Percentiles rank a stretch among this genome's conserved stretches.
Evolutionary conservation across 2,329 filamentous ascomycete species (phyloP).

Genomic region (Pseudogymnoascus sp.): DNA sequence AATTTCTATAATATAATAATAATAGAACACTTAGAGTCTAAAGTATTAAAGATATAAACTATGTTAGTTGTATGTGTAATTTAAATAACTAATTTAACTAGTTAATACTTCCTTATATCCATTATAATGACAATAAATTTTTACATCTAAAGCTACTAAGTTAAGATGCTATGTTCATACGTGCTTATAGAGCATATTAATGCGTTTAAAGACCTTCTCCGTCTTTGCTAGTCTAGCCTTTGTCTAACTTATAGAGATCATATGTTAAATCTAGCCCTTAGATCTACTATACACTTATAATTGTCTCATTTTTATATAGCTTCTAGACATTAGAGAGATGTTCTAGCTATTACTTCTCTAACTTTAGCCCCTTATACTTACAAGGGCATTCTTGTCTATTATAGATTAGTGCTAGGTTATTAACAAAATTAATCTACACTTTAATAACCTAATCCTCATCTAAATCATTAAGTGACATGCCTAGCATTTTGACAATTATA

Average conservation of each 20-base stretch:
- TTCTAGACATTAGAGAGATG: not conserved
- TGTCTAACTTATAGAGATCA: slow-evolving; percentile 8
- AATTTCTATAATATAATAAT: not conserved
- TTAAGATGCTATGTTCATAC: slow-evolving; percentile 8
- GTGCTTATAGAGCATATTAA: slow-evolving; percentile 11
- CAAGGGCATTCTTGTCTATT: slow-evolving; percentile 18
- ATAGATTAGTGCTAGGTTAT: slow-evolving; percentile 16
- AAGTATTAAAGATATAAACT: not conserved
- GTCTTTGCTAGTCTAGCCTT: slow-evolving; percentile 11
- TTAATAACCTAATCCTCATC: slow-evolving; percentile 17
- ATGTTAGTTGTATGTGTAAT: not conserved
- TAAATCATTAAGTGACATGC: slow-evolving; percentile 16
- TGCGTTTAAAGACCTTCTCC: slow-evolving; percentile 7
- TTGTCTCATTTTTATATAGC: not conserved
- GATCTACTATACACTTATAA: not conserved
- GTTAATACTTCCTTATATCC: not conserved
- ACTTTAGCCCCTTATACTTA: slow-evolving; percentile 12
- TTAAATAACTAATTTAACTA: slow-evolving; percentile 1
- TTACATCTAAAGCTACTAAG: not conserved
- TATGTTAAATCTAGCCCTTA: not conserved
- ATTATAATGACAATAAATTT: not conserved
- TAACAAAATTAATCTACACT: slow-evolving; percentile 17
- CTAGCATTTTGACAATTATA: slow-evolving; percentile 19
- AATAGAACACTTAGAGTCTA: not conserved
- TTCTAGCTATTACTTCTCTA: not conserved